A percentile compares a stretch with the other conserved stretches of the same genome.
These are phyloP conservation scores for Euryodendron excelsum DNA, from an alignment of 148 eudicot genomes.

Conservation along the genomic window DNA sequence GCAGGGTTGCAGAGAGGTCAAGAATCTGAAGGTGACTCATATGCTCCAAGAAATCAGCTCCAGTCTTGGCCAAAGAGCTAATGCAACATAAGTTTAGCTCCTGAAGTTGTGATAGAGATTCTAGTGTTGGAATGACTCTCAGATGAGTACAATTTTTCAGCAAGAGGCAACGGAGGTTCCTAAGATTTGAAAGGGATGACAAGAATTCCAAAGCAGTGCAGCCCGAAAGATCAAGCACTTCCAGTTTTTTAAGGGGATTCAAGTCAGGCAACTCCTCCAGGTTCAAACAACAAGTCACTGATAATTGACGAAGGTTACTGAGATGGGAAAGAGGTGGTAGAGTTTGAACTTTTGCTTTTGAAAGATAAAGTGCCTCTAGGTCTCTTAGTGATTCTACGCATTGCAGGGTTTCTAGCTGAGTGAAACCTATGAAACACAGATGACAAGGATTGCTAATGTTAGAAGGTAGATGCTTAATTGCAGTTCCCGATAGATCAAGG, in stretches of 20 bases:
- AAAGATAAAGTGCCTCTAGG: constrained; percentile 26
- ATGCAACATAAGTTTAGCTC: constrained; percentile 31
- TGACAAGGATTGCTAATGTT: constrained; percentile 16
- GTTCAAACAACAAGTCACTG: constrained; percentile 11
- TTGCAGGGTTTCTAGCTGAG: neutral
- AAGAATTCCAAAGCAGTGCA: constrained; percentile 22
- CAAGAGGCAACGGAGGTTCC: constrained; percentile 21
- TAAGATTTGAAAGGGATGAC: constrained; percentile 21
- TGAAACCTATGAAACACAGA: constrained; percentile 15
- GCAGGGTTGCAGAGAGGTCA: constrained; percentile 27
- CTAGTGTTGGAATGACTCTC: constrained; percentile 5
- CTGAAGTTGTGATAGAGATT: constrained; percentile 21
- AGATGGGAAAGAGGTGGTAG: constrained; percentile 26
- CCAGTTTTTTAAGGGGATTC: constrained; percentile 17
- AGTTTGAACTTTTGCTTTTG: constrained; percentile 10
- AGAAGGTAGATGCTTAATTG: constrained; percentile 12
- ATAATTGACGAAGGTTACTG: constrained; percentile 18
- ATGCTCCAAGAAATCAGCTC: constrained; percentile 15
- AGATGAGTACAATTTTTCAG: constrained; percentile 18
- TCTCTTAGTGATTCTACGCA: neutral
- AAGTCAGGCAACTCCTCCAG: constrained; percentile 15
- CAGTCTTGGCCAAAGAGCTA: neutral
- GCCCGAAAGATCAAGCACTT: constrained; percentile 28
- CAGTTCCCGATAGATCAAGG: constrained; percentile 29
- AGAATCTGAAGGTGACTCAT: constrained; percentile 19